These are phyloP conservation scores for Pugionium cornutum DNA, from an alignment of 345 rosid genomes.

Conservation along the genomic window DNA sequence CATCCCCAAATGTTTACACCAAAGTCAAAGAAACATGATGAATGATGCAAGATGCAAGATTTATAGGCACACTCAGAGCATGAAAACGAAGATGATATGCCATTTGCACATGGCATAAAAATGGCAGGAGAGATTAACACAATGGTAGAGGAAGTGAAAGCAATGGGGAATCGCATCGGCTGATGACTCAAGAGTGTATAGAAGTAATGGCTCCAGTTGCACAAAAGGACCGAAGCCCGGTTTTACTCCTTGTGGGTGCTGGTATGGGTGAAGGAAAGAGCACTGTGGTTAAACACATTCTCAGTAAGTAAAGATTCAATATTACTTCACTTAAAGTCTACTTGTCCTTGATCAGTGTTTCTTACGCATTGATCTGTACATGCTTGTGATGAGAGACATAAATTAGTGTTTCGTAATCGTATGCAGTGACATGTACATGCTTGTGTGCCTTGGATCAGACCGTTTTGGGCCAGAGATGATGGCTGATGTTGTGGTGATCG, in stretches of 20 bases:
- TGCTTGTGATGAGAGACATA: too few relatives aligned
- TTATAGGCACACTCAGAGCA: too few relatives aligned
- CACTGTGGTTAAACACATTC: conserved; percentile 91
- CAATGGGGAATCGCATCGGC: conserved; percentile 60
- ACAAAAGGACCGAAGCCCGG: conserved; percentile 82
- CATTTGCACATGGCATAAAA: conserved; percentile 38
- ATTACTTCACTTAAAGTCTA: neutral
- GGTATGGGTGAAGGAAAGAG: conserved; percentile 99
- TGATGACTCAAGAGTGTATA: conserved; percentile 63
- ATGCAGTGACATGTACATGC: neutral
- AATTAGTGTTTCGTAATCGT: too few relatives aligned
- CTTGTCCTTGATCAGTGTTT: conserved; percentile 1
- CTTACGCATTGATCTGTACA: conserved; percentile 4
- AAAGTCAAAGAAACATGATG: too few relatives aligned
- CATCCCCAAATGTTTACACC: too few relatives aligned
- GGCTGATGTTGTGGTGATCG: conserved; percentile 80
- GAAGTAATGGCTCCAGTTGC: conserved; percentile 96
- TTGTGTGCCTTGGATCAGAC: conserved; percentile 48
- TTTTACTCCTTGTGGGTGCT: conserved; percentile 93
- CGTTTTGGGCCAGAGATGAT: conserved; percentile 77
- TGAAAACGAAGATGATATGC: too few relatives aligned
- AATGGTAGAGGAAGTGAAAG: conserved; percentile 88
- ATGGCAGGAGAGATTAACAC: conserved; percentile 76
- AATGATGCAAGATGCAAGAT: too few relatives aligned
- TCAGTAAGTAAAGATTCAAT: conserved; percentile 56